These are phyloP conservation scores for Fusarium graminum DNA, from an alignment of 2,329 filamentous ascomycete genomes.

Conservation along the genomic window DNA sequence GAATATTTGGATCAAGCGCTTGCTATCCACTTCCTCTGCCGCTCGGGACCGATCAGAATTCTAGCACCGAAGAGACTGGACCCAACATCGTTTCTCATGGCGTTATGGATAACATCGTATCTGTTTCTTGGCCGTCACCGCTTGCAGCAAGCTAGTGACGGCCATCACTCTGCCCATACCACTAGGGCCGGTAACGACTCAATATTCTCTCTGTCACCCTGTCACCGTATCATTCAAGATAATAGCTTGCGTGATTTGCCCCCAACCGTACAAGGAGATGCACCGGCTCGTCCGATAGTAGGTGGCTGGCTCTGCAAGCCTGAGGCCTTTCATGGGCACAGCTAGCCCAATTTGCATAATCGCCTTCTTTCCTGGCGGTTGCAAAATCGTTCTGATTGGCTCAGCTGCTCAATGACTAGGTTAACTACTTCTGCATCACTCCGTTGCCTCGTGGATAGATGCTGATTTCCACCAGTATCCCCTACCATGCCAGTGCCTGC, in stretches of 20 bases:
- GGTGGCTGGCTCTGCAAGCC: constrained; percentile 27
- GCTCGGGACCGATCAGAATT: constrained; percentile 15
- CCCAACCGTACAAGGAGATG: constrained; percentile 34
- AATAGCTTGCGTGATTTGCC: constrained; percentile 37
- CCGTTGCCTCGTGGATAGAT: constrained; percentile 31
- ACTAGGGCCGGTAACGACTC: constrained; percentile 19
- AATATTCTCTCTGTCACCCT: constrained; percentile 27
- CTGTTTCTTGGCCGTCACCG: constrained; percentile 11
- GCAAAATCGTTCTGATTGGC: constrained; percentile 34
- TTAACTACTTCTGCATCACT: constrained; percentile 29
- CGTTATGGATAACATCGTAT: constrained; percentile 5
- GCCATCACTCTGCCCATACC: constrained; percentile 28
- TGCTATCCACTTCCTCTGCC: constrained; percentile 24
- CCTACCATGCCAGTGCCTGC: not conserved
- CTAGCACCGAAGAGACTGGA: constrained; percentile 4
- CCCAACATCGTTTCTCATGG: constrained; percentile 20
- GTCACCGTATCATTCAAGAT: constrained; percentile 31
- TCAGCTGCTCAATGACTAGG: constrained; percentile 8
- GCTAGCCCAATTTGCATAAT: constrained; percentile 11
- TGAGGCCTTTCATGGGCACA: constrained; percentile 32
- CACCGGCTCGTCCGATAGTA: constrained; percentile 43
- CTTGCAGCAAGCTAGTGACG: constrained; percentile 20
- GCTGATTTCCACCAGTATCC: constrained; percentile 8
- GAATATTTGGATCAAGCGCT: constrained; percentile 18
- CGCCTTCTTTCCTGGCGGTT: constrained; percentile 24